phyloP scores from a whole-genome alignment of 2,329 filamentous ascomycete genomes.

The Trichophyton equinum region DNA sequence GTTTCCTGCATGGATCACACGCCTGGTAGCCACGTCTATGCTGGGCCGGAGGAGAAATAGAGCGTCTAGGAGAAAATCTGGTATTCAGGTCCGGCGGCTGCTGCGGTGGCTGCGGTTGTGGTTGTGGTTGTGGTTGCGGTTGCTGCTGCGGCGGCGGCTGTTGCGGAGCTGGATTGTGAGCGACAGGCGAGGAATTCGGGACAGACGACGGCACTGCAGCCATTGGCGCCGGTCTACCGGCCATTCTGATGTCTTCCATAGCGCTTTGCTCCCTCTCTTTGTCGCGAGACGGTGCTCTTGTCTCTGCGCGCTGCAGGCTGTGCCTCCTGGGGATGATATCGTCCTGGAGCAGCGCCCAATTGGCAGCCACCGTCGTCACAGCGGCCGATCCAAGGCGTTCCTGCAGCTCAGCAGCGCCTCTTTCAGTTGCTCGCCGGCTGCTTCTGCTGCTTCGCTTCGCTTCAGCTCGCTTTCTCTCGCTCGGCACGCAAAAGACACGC shows the following conservation, averaged over 20 bases:
- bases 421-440: background rate
- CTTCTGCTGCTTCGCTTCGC: background rate
- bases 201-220: conserved; percentile 4
- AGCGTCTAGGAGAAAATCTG: conserved; percentile 20
- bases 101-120: background rate
- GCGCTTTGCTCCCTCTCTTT: background rate
- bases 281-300: background rate
- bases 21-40: conserved; percentile 39
- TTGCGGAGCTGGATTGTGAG: background rate
- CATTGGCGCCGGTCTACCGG: conserved; percentile 5
- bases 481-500: background rate
- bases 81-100: conserved; percentile 16
- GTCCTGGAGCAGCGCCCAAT: background rate
- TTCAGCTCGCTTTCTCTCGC: background rate
- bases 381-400: conserved; percentile 1
- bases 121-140: background rate
- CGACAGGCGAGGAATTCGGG: background rate
- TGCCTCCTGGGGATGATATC: background rate
- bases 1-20: conserved; percentile 38
- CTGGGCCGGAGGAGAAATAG: conserved; percentile 24
- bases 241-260: conserved; percentile 10
- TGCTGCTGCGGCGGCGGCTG: conserved; percentile 5
- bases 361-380: conserved; percentile 3
- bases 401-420: background rate
- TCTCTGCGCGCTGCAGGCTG: background rate